Conservation (phyloP, 371 early-diverging fungal species). For the Thermomucor indicae-seudaticae region DNA sequence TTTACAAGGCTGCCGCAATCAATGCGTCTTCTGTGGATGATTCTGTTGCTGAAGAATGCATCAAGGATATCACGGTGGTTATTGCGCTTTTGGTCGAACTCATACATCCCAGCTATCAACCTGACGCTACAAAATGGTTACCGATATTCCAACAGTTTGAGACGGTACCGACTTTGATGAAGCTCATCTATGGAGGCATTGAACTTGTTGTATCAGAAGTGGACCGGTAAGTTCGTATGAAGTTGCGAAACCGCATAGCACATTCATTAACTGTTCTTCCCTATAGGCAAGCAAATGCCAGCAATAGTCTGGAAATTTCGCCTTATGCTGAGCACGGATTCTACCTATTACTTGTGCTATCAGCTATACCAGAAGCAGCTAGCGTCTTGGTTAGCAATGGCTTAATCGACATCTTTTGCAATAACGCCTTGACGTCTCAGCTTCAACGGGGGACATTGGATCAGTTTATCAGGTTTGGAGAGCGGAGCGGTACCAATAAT, state of each 20-base stretch:
- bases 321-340: slow-evolving; percentile 40
- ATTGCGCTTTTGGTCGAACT: slow-evolving; percentile 29
- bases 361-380: slow-evolving; percentile 30
- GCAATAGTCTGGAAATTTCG: slow-evolving; percentile 21
- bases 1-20: slow-evolving; percentile 19
- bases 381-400: slow-evolving; percentile 18
- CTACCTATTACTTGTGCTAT: slow-evolving; percentile 29
- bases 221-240: slow-evolving; percentile 18
- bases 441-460: slow-evolving; percentile 28
- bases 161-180: slow-evolving; percentile 21
- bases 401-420: slow-evolving; percentile 22
- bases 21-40: slow-evolving; percentile 16
- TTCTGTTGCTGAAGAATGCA: slow-evolving; percentile 16
- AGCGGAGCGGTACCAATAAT: neutral
- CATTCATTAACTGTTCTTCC: neutral
- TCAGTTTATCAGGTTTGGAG: slow-evolving; percentile 30
- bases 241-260: neutral
- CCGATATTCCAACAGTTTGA: slow-evolving; percentile 15
- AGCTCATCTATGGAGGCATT: slow-evolving; percentile 26
- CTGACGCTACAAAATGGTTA: slow-evolving; percentile 19
- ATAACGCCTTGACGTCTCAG: slow-evolving; percentile 26
- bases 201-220: slow-evolving; percentile 28
- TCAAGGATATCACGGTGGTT: slow-evolving; percentile 33
- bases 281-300: slow-evolving; percentile 17
- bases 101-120: slow-evolving; percentile 21